Evolutionary conservation across 495 filamentous ascomycete species (phyloP).

Genomic region (Tetracladium setigerum): DNA sequence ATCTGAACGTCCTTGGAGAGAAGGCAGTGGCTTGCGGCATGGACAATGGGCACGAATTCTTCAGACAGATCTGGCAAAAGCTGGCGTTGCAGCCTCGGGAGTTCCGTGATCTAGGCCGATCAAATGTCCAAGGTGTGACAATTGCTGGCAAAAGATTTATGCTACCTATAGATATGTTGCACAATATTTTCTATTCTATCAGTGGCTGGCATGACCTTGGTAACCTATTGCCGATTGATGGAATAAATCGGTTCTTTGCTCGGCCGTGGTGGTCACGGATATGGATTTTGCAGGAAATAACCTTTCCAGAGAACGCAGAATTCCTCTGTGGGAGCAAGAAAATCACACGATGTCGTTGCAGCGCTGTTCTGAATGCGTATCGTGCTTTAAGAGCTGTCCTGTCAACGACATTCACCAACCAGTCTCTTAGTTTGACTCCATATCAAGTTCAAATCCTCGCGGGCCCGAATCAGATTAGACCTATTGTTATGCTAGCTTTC

Average conservation of each 20-base stretch:
- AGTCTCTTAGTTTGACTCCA: background rate
- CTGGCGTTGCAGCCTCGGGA: background rate
- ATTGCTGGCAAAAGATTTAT: background rate
- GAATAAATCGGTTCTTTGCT: conserved; percentile 3
- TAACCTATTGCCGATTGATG: conserved; percentile 5
- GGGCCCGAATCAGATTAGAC: background rate
- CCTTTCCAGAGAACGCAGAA: conserved; percentile 9
- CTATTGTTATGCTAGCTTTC: background rate
- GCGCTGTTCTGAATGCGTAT: conserved; percentile 5
- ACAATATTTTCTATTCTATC: conserved; percentile 8
- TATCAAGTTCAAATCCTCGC: background rate
- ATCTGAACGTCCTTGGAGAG: conserved; percentile 2
- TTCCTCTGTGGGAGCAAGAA: conserved; percentile 12
- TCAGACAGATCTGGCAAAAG: background rate
- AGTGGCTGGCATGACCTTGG: conserved; percentile 7
- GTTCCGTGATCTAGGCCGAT: background rate
- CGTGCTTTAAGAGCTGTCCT: background rate
- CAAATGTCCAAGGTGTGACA: background rate
- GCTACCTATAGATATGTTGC: background rate
- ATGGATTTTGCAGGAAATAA: conserved; percentile 21
- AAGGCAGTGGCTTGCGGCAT: conserved; percentile 1
- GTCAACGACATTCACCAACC: background rate
- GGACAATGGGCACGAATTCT: background rate
- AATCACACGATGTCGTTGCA: background rate
- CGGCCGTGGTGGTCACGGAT: conserved; percentile 18